Conservation (phyloP, 1,284 basidiomycete genomes). For the Anthracocystis setariae region DNA sequence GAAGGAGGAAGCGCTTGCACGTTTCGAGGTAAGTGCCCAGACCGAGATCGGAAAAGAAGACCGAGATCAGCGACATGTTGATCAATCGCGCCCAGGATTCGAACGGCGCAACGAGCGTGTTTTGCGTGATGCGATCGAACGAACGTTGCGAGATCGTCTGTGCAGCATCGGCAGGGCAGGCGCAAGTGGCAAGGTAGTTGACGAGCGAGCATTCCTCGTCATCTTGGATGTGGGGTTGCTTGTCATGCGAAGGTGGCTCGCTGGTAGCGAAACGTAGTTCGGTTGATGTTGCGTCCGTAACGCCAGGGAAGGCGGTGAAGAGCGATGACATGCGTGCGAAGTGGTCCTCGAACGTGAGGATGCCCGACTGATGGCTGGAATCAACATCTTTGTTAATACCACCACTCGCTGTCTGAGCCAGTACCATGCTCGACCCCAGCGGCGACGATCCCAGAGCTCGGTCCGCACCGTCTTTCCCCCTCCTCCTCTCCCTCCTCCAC, state of each 20-base stretch:
- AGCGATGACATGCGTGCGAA: conserved; percentile 40
- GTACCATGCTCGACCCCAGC: conserved; percentile 5
- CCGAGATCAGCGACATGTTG: conserved; percentile 56
- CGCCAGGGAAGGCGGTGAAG: conserved; percentile 30
- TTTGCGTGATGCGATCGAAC: conserved; percentile 29
- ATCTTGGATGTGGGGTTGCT: neutral
- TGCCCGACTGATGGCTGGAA: too few relatives aligned
- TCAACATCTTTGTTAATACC: neutral
- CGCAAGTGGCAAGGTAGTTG: conserved; percentile 30
- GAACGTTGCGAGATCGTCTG: conserved; percentile 21
- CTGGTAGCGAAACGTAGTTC: neutral
- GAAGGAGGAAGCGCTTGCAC: conserved; percentile 52
- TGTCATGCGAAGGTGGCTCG: neutral
- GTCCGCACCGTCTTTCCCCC: neutral
- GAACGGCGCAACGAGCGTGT: conserved; percentile 37
- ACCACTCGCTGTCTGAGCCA: neutral
- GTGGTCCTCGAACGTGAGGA: conserved; percentile 8
- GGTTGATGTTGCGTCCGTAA: neutral
- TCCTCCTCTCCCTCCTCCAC: conserved; percentile 38
- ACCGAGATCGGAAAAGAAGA: conserved; percentile 57
- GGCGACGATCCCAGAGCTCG: conserved; percentile 10
- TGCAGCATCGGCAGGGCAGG: conserved; percentile 5
- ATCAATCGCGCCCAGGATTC: conserved; percentile 53
- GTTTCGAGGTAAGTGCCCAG: conserved; percentile 54
- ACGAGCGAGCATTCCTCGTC: conserved; percentile 15